Percentiles rank a stretch among this genome's conserved stretches.
These are phyloP conservation scores for Trichosporon sp. DNA, from an alignment of 1,284 basidiomycete species.

Conservation along the genomic window DNA sequence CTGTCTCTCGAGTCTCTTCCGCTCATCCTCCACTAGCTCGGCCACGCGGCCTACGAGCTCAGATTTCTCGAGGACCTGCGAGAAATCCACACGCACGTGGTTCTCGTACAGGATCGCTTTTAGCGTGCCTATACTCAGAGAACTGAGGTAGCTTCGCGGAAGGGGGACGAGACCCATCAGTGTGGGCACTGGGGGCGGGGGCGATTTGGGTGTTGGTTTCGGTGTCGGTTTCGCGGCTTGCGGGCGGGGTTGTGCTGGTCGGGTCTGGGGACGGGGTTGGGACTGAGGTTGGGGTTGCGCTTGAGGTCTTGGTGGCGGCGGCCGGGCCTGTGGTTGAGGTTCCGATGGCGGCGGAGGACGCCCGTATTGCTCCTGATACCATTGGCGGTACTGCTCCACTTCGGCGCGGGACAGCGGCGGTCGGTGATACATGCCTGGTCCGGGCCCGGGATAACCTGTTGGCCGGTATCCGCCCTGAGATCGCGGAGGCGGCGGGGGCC, in stretches of 20 bases:
- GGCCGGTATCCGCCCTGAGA: too few relatives aligned
- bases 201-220: constrained; percentile 25
- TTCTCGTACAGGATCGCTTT: constrained; percentile 72
- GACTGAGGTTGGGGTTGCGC: constrained; percentile 27
- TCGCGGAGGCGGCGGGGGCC: too few relatives aligned
- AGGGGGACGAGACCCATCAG: constrained; percentile 70
- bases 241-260: constrained; percentile 13
- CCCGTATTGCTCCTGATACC: constrained; percentile 20
- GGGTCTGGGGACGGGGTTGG: constrained; percentile 7
- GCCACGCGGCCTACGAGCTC: constrained; percentile 72
- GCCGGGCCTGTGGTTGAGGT: background rate
- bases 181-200: constrained; percentile 57
- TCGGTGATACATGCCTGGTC: too few relatives aligned
- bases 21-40: constrained; percentile 68
- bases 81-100: constrained; percentile 57
- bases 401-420: too few relatives aligned
- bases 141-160: constrained; percentile 62
- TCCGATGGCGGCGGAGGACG: constrained; percentile 27
- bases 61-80: constrained; percentile 58
- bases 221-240: constrained; percentile 26
- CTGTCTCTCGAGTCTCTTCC: constrained; percentile 56
- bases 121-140: constrained; percentile 67
- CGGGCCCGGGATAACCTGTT: too few relatives aligned
- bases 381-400: constrained; percentile 21
- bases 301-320: background rate